Conservation (phyloP, 345 rosid genomes). For the Murraya paniculata region DNA sequence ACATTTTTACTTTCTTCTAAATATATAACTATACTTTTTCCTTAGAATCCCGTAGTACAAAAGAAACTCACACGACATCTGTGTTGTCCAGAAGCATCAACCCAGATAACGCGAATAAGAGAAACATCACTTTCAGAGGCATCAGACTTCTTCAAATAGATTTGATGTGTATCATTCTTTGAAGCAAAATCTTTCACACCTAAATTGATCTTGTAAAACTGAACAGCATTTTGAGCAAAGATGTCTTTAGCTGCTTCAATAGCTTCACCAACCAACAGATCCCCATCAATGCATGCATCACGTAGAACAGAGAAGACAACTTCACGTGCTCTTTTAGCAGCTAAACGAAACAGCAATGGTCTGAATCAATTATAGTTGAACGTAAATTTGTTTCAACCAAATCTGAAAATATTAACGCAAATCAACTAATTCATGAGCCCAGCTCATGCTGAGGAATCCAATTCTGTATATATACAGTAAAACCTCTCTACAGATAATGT, state of each 20-base stretch:
- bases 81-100: constrained; percentile 91
- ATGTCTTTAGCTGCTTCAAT: constrained; percentile 80
- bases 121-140: constrained; percentile 32
- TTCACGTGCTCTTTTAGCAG: constrained; percentile 84
- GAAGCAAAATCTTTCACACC: constrained; percentile 19
- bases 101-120: constrained; percentile 81
- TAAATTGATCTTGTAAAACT: constrained; percentile 63
- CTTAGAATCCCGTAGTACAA: neutral
- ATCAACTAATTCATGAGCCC: neutral
- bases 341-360: constrained; percentile 31
- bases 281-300: constrained; percentile 69
- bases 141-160: constrained; percentile 23
- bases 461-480: neutral
- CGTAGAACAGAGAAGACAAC: constrained; percentile 61
- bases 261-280: constrained; percentile 76
- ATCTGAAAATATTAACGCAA: neutral
- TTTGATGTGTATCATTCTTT: constrained; percentile 23
- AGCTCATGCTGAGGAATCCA: neutral
- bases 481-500: no score
- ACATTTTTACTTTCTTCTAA: neutral
- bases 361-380: constrained; percentile 11
- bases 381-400: constrained; percentile 2
- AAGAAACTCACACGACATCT: constrained; percentile 80
- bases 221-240: constrained; percentile 54
- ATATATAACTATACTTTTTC: neutral